Percentiles rank a stretch among this genome's conserved stretches.
Evolutionary conservation across 805 yeast genomes (phyloP).

Genomic region (Teunomyces pallodes): DNA sequence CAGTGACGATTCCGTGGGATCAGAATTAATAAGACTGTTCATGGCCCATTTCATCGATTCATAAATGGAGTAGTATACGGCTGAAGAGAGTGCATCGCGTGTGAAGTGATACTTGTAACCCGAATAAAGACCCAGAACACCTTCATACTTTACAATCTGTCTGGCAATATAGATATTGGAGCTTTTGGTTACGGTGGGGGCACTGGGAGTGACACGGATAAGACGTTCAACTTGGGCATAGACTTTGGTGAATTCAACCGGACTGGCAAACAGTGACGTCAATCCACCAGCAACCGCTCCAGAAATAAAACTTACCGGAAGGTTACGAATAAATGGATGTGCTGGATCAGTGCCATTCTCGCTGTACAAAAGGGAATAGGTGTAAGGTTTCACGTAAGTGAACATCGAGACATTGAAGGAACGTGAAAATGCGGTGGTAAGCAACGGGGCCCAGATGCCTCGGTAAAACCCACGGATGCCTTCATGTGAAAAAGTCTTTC

Average conservation of each 20-base stretch:
- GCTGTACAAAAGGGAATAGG: constrained; percentile 14
- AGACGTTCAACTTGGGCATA: constrained; percentile 70
- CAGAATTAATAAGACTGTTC: constrained; percentile 28
- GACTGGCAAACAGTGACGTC: constrained; percentile 68
- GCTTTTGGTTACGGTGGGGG: constrained; percentile 9
- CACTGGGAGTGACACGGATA: constrained; percentile 25
- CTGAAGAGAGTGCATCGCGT: constrained; percentile 71
- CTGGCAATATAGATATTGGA: constrained; percentile 43
- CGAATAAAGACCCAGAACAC: constrained; percentile 63
- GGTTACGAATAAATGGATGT: constrained; percentile 41
- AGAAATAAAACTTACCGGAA: constrained; percentile 47
- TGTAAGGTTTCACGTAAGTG: constrained; percentile 49
- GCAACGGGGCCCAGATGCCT: constrained; percentile 72
- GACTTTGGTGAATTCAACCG: constrained; percentile 81
- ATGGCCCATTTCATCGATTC: constrained; percentile 63
- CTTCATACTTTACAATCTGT: constrained; percentile 57
- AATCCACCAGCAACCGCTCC: constrained; percentile 68
- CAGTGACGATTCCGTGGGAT: constrained; percentile 28
- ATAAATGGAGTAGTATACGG: constrained; percentile 69
- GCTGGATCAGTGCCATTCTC: constrained; percentile 12
- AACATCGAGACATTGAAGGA: constrained; percentile 66
- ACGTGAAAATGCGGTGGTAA: constrained; percentile 63
- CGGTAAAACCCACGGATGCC: constrained; percentile 72
- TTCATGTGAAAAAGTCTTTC: constrained; percentile 53
- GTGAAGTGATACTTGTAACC: constrained; percentile 67